phyloP scores from a whole-genome alignment of 2,329 filamentous ascomycete species.

The Ophiostoma novo-ulmi region DNA sequence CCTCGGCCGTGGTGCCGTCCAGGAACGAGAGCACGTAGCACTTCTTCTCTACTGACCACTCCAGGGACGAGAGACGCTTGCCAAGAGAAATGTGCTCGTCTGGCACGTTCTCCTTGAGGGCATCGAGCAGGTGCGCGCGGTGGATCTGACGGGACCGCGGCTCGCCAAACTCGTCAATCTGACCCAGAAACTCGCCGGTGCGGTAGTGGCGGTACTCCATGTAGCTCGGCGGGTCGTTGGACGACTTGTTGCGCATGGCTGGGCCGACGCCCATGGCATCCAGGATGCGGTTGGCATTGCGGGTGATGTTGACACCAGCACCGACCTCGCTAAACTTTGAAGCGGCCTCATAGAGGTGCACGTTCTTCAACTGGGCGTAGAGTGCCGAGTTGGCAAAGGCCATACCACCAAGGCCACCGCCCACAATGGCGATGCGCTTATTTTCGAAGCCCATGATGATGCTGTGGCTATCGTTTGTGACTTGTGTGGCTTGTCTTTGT shows the following conservation, averaged over 20 bases:
- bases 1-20: constrained; percentile 31
- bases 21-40: constrained; percentile 29
- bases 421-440: constrained; percentile 35
- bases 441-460: constrained; percentile 23
- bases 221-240: constrained; percentile 24
- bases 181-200: constrained; percentile 28
- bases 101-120: constrained; percentile 19
- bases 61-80: constrained; percentile 21
- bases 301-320: constrained; percentile 35
- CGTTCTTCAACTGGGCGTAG: constrained; percentile 31
- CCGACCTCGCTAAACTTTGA: constrained; percentile 35
- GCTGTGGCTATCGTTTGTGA: not conserved
- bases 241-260: constrained; percentile 25
- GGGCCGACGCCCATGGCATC: constrained; percentile 35
- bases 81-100: constrained; percentile 20
- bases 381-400: constrained; percentile 29
- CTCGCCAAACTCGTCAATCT: constrained; percentile 26
- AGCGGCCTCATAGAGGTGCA: constrained; percentile 37
- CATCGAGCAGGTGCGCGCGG: constrained; percentile 25
- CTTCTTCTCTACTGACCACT: constrained; percentile 10
- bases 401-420: constrained; percentile 39
- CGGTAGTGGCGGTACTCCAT: constrained; percentile 35
- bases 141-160: constrained; percentile 26
- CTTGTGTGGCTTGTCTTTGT: not conserved
- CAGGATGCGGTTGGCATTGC: constrained; percentile 31